A percentile compares a stretch with the other conserved stretches of the same genome.
phyloP scores from a whole-genome alignment of 495 filamentous ascomycete species.

The Hypoxylon cercidicola region DNA sequence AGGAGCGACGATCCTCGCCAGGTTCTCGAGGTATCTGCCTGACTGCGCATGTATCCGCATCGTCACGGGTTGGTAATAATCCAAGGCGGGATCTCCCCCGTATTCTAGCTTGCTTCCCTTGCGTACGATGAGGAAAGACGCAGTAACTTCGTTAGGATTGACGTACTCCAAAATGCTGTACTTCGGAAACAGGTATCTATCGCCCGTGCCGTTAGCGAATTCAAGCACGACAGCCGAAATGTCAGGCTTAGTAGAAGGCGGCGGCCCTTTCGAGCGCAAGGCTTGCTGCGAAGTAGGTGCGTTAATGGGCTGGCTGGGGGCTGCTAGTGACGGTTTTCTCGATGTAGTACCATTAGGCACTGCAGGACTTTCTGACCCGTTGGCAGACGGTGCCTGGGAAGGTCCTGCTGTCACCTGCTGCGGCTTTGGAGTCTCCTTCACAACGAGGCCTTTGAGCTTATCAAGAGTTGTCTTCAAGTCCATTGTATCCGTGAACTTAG shows the following conservation, averaged over 20 bases:
- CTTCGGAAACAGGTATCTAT: slow-evolving; percentile 90
- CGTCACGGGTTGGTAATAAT: slow-evolving; percentile 93
- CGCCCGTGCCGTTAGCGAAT: slow-evolving; percentile 81
- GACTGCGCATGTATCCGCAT: slow-evolving; percentile 74
- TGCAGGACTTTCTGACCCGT: slow-evolving; percentile 30
- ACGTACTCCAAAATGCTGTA: slow-evolving; percentile 82
- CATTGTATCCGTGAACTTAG: slow-evolving; percentile 54
- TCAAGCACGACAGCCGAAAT: slow-evolving; percentile 84
- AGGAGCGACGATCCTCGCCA: slow-evolving; percentile 81
- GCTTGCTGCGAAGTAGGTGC: slow-evolving; percentile 51
- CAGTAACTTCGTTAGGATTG: slow-evolving; percentile 58
- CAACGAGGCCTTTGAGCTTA: slow-evolving; percentile 41
- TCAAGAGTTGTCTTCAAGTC: slow-evolving; percentile 58
- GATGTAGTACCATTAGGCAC: slow-evolving; percentile 37
- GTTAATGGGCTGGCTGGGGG: slow-evolving; percentile 41
- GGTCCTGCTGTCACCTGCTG: slow-evolving; percentile 24
- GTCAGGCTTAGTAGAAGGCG: slow-evolving; percentile 65
- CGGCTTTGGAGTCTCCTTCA: slow-evolving; percentile 43
- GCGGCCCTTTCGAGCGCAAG: slow-evolving; percentile 63
- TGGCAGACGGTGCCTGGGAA: slow-evolving; percentile 40
- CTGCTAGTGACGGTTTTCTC: slow-evolving; percentile 39
- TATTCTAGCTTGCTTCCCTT: slow-evolving; percentile 66
- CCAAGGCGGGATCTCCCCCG: slow-evolving; percentile 62
- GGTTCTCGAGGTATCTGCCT: slow-evolving; percentile 72
- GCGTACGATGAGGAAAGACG: slow-evolving; percentile 74